Evolutionary conservation across 495 filamentous ascomycete genomes (phyloP), one percentile per base, ranked within the genome.

Genomic region (Cryomyces antarcticus): DNA sequence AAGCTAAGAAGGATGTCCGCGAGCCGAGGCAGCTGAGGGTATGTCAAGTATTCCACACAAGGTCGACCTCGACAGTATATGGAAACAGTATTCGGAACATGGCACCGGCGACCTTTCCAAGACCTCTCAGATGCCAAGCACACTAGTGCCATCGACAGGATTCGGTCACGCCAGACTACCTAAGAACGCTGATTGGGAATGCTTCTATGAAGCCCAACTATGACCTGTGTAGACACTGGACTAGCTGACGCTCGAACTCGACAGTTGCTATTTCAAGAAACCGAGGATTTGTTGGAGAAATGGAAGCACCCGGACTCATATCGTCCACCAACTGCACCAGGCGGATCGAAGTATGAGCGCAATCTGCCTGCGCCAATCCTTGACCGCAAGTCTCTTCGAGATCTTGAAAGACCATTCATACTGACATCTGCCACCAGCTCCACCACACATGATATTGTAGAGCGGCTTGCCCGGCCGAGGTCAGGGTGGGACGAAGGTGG

Each of bases 261-360:
- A 24, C 42, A 95, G 88, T 73, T 70, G 27, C 55, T 99, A 39
- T 64, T 96, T 38, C 71, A 77, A 48, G 83, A 93, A 60, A 82
- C 92, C 30, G 89, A 96, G 60, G 76, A 78, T 44, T 54, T 93
- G 42, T 61, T 99, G 47, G 75, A 94, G 52, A 81, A 73, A 52
- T 99, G 86, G 86, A 95, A 95, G 60, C 92, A 99, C 56, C 89
- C 89, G 3, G 89, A 99, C 57, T 85, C 88, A 29, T 96, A 93
- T 56, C 61, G 68, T 44, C 71, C 76, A 39, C 89, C 89, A 6
- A 88, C 84, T 12, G 88, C 89, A 9, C 89, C 89, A 12, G 89
- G 89, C 71, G 89, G 89, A 44, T 93, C 84, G 43, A 96, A 96
- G 69, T 96, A 79, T 61, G 89, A 96, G 63, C 72, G 89, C 57